Evolutionary conservation across 352 stramenopile genomes (phyloP), one percentile per base, ranked within the genome.

Genomic region (Phytophthora kernoviae): DNA sequence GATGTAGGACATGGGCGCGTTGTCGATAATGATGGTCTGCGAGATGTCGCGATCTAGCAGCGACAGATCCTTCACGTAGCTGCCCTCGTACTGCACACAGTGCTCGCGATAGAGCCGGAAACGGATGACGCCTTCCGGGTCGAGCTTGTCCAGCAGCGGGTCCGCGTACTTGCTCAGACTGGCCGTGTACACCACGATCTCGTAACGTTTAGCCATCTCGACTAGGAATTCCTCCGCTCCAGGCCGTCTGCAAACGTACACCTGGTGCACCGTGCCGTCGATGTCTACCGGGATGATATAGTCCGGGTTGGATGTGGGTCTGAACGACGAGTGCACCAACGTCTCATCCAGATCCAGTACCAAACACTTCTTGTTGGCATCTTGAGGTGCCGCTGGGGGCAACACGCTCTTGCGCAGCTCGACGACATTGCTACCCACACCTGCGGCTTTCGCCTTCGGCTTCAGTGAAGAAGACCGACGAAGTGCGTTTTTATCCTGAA

Each of bases 1-100:
- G 34, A 98, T 80, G 70, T 99, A 99, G 5, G 93, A 98, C 73
- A 94, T 96, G n/a, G 97, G 96, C 49, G 94, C 98, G 74, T 99
- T 99, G 79, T 99, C 97, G 55, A 99, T 97, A 69, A 99, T 99
- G 62, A 99, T 98, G 20, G 86, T 88, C 67, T 98, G 89, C n/a
- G 76, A 81, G 22, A 99, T 79, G 24, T 98, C 80, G 24, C 97
- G 84, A 62, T 98, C 92, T 5, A 99, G 66, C 9, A 98, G 55
- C 33, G 82, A 96, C 37, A 99, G 68, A 68, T 99, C 97, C 77
- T 99, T 99, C 26, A 99, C 94, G 72, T 98, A 98, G 65, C 93
- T 97, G 37, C 94, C 96, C 68, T 98, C 87, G 54, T 98, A 97
- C 74, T 96, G 94, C 36, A 98, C 94, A 68, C 96, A 99, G 55